Percentiles rank a stretch among this genome's conserved stretches.
These are phyloP conservation scores for Lipomyces spencermartinsiae DNA, from an alignment of 805 yeast species.

Conservation along the genomic window DNA sequence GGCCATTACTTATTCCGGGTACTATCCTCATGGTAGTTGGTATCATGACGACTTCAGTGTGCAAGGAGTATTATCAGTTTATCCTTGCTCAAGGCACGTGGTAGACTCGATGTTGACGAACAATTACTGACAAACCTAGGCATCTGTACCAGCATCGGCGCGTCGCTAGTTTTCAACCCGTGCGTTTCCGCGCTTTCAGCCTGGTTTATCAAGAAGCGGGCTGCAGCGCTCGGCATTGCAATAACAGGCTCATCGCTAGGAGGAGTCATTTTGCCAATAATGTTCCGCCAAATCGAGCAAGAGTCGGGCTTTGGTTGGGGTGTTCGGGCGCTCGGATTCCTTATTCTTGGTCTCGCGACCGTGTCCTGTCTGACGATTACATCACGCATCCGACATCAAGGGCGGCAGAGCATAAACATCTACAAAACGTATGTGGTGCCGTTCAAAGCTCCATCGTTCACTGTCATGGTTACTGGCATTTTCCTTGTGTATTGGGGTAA, in stretches of 20 bases:
- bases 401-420: background rate
- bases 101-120: background rate
- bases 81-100: constrained; percentile 56
- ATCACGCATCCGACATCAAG: constrained; percentile 40
- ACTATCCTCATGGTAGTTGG: constrained; percentile 39
- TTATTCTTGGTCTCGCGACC: constrained; percentile 46
- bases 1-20: constrained; percentile 38
- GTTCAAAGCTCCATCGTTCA: constrained; percentile 41
- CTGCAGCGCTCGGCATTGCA: constrained; percentile 54
- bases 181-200: constrained; percentile 54
- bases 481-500: constrained; percentile 43
- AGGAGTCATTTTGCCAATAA: constrained; percentile 56
- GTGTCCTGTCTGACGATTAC: constrained; percentile 39
- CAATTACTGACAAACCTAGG: constrained; percentile 46
- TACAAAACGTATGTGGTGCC: constrained; percentile 31
- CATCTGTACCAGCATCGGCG: constrained; percentile 55
- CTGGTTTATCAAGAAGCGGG: constrained; percentile 54
- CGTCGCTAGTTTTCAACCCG: constrained; percentile 53
- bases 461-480: constrained; percentile 38
- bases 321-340: constrained; percentile 56
- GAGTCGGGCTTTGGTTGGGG: constrained; percentile 62
- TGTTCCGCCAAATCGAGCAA: constrained; percentile 51
- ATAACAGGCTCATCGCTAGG: constrained; percentile 60
- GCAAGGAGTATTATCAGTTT: constrained; percentile 56
- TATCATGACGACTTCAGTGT: constrained; percentile 46